A percentile compares a stretch with the other conserved stretches of the same genome.
phyloP scores from a whole-genome alignment of 2,329 filamentous ascomycete species.

The Pyrenophora teres region DNA sequence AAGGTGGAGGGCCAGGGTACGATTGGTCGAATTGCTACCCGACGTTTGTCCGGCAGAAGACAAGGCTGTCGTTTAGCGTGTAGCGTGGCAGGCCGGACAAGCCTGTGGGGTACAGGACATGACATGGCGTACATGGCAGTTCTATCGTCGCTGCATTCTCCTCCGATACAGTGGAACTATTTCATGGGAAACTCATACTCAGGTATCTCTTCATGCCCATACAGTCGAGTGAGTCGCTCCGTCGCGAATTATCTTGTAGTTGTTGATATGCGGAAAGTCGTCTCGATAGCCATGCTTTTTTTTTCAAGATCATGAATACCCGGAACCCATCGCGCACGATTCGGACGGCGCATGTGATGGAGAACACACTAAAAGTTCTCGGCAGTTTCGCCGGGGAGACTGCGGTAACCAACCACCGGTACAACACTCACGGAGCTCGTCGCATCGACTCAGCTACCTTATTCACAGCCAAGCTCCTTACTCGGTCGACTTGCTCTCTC shows the following conservation, averaged over 20 bases:
- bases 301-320: too few species aligned
- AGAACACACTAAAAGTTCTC: background rate
- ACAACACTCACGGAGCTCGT: background rate
- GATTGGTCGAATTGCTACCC: slow-evolving; percentile 2
- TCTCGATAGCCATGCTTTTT: too few species aligned
- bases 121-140: background rate
- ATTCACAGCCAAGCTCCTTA: slow-evolving; percentile 5
- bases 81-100: slow-evolving; percentile 6
- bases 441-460: slow-evolving; percentile 1
- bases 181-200: too few species aligned
- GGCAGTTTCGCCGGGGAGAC: slow-evolving; percentile 1
- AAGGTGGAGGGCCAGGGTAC: slow-evolving; percentile 1
- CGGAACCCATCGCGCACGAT: too few species aligned
- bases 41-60: slow-evolving; percentile 4
- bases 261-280: too few species aligned
- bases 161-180: background rate
- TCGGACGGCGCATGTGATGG: background rate
- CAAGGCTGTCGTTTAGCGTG: slow-evolving; percentile 5
- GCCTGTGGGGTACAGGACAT: slow-evolving; percentile 8
- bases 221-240: too few species aligned
- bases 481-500: background rate
- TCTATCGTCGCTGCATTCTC: background rate
- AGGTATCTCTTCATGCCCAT: too few species aligned
- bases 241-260: too few species aligned
- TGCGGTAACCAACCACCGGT: background rate